These are phyloP conservation scores for Jaltomata sinuosa DNA, from an alignment of 257 asterid species.

Conservation along the genomic window DNA sequence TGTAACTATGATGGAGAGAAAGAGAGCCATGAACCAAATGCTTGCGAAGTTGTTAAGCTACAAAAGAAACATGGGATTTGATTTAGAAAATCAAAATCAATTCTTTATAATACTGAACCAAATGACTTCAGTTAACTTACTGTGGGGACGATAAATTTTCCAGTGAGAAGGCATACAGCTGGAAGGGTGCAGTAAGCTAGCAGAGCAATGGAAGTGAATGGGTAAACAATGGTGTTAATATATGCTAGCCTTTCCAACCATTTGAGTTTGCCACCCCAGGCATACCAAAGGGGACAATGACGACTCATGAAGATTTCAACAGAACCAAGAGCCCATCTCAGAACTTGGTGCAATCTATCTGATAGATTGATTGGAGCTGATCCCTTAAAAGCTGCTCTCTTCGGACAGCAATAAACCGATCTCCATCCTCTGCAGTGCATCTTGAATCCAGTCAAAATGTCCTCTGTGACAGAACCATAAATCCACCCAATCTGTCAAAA, in stretches of 20 bases:
- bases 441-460: constrained; percentile 82
- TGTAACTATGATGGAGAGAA: constrained; percentile 64
- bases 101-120: not conserved
- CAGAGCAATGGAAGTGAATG: constrained; percentile 79
- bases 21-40: constrained; percentile 75
- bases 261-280: constrained; percentile 67
- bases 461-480: constrained; percentile 78
- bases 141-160: constrained; percentile 77
- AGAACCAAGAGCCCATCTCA: constrained; percentile 93
- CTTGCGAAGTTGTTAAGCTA: constrained; percentile 75
- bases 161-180: constrained; percentile 80
- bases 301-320: constrained; percentile 82
- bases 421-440: constrained; percentile 93
- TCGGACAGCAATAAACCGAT: constrained; percentile 70
- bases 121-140: constrained; percentile 29
- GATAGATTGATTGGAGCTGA: constrained; percentile 87
- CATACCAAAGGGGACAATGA: constrained; percentile 91
- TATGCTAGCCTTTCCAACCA: constrained; percentile 73
- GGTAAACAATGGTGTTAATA: constrained; percentile 70
- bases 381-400: constrained; percentile 76
- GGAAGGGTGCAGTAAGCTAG: constrained; percentile 78
- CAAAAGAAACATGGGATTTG: not conserved
- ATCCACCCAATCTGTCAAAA: constrained; percentile 77
- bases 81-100: not conserved
- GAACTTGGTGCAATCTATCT: constrained; percentile 80